Percentiles rank a stretch among this genome's conserved stretches.
phyloP scores from a whole-genome alignment of 305 asterid genomes.

The Salvia sclarea region DNA sequence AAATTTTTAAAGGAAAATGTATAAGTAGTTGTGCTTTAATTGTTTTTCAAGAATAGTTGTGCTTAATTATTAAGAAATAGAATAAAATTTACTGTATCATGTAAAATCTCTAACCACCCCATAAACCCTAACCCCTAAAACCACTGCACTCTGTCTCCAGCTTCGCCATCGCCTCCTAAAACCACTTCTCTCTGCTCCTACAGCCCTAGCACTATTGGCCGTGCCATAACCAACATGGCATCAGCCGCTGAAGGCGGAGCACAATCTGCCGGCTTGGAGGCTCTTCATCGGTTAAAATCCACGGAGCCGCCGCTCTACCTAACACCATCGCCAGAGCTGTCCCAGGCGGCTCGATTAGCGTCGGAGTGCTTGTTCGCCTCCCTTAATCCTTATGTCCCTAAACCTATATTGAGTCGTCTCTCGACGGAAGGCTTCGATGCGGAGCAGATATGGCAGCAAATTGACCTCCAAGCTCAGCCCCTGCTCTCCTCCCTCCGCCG shows the following conservation, averaged over 20 bases:
- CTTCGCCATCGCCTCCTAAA: conserved; percentile 3
- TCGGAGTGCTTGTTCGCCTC: conserved; percentile 57
- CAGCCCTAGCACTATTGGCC: no score
- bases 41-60: no score
- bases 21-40: no score
- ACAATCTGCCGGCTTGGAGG: conserved; percentile 43
- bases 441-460: conserved; percentile 97
- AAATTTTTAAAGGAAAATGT: no score
- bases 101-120: not conserved
- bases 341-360: conserved; percentile 67
- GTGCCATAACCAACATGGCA: conserved; percentile 33
- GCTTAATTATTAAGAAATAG: no score
- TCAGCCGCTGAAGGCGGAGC: conserved; percentile 35
- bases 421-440: conserved; percentile 74
- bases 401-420: conserved; percentile 57
- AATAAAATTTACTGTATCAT: no score
- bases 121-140: conserved; percentile 39
- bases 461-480: conserved; percentile 79
- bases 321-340: conserved; percentile 64
- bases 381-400: conserved; percentile 63
- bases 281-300: conserved; percentile 57
- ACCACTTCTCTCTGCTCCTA: not conserved
- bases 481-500: conserved; percentile 61
- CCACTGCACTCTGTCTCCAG: not conserved
- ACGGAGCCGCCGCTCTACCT: conserved; percentile 70